phyloP scores from a whole-genome alignment of 306 rosid genomes.

The Sphenostylis stenocarpa region DNA sequence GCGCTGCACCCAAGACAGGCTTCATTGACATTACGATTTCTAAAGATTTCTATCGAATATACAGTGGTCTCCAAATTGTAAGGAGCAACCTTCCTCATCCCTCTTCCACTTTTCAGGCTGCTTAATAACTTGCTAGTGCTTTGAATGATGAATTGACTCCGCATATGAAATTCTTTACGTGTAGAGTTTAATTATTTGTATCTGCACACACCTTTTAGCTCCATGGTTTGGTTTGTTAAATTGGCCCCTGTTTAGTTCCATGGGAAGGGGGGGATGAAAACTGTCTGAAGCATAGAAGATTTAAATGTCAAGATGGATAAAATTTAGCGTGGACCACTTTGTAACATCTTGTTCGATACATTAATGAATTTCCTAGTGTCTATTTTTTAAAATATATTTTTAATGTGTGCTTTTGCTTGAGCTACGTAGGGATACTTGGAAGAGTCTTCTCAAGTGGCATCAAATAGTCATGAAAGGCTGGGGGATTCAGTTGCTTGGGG shows the following conservation, averaged over 20 bases:
- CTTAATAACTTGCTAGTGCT: neutral
- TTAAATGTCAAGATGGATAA: neutral
- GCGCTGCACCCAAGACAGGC: conserved; percentile 94
- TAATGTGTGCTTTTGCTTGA: conserved; percentile 38
- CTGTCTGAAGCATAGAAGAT: neutral
- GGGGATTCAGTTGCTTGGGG: conserved; percentile 99
- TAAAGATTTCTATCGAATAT: conserved; percentile 91
- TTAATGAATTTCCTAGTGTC: conserved; percentile 13
- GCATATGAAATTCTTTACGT: neutral
- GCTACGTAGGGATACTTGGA: conserved; percentile 76
- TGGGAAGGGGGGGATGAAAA: neutral
- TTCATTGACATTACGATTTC: conserved; percentile 95
- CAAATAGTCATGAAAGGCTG: conserved; percentile 72
- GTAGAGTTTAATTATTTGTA: neutral
- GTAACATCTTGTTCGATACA: conserved; percentile 8
- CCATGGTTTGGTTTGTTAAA: neutral
- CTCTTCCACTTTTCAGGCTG: neutral
- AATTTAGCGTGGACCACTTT: conserved; percentile 6
- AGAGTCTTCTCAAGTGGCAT: conserved; percentile 66
- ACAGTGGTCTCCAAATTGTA: conserved; percentile 99
- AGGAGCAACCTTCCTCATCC: conserved; percentile 35
- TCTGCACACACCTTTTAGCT: neutral
- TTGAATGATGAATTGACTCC: conserved; percentile 7
- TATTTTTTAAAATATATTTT: neutral
- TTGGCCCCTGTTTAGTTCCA: neutral